Percentiles rank a stretch among this genome's conserved stretches.
phyloP scores from a whole-genome alignment of 192 early-diverging fungal genomes.

The Gaertneriomyces semiglobifer region DNA sequence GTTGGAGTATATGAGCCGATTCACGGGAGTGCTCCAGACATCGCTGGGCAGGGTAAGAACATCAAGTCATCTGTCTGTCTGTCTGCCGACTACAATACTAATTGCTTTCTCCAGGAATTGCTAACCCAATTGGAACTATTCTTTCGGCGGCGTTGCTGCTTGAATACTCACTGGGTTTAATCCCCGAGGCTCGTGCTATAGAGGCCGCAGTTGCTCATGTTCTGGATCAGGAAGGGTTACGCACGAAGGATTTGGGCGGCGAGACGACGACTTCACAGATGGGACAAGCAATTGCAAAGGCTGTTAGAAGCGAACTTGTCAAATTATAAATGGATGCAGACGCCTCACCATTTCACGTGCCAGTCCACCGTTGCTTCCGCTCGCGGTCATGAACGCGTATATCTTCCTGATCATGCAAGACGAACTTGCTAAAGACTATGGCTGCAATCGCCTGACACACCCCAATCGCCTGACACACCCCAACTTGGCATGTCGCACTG shows the following conservation, averaged over 20 bases:
- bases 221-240: constrained; percentile 76
- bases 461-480: too few relatives aligned
- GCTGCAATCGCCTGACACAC: too few relatives aligned
- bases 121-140: constrained; percentile 98
- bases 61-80: background rate
- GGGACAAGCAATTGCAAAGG: constrained; percentile 85
- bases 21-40: constrained; percentile 97
- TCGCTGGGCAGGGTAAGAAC: constrained; percentile 79
- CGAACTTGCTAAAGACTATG: too few relatives aligned
- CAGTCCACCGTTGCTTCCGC: too few relatives aligned
- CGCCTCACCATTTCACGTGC: too few relatives aligned
- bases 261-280: constrained; percentile 79
- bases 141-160: constrained; percentile 92
- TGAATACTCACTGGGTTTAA: constrained; percentile 88
- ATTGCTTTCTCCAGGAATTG: constrained; percentile 54
- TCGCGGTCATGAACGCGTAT: too few relatives aligned
- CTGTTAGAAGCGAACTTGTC: constrained; percentile 46
- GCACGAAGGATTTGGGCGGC: constrained; percentile 91
- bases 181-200: constrained; percentile 83
- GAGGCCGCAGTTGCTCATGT: constrained; percentile 91
- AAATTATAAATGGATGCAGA: background rate
- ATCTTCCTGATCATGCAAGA: too few relatives aligned
- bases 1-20: constrained; percentile 98
- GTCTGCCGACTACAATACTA: background rate
- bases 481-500: too few relatives aligned